Evolutionary conservation across 148 eudicot species (phyloP).

Genomic region (Persicaria maculosa): DNA sequence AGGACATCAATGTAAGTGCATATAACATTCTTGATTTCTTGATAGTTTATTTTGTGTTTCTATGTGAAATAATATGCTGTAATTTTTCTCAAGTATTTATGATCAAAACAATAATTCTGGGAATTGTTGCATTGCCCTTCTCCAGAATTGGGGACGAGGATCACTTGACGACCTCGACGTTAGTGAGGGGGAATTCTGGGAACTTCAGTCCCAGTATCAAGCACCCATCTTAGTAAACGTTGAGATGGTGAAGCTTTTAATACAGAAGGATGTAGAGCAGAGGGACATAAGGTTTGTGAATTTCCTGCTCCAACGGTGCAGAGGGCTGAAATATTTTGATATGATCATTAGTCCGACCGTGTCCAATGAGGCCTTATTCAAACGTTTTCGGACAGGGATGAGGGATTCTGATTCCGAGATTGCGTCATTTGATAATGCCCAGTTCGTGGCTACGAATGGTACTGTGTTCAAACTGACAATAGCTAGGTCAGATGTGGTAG

Average conservation of each 20-base stretch:
- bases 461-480: neutral
- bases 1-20: neutral
- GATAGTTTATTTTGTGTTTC: neutral
- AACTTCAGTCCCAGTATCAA: neutral
- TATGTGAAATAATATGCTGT: neutral
- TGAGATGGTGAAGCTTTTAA: neutral
- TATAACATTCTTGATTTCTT: neutral
- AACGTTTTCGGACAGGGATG: neutral
- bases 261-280: neutral
- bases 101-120: neutral
- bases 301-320: neutral
- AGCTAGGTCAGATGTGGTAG: neutral
- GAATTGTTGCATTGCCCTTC: neutral
- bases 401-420: neutral
- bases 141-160: neutral
- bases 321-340: neutral
- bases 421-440: neutral
- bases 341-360: neutral
- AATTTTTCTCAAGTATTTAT: neutral
- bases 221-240: neutral
- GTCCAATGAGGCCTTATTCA: neutral
- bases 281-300: neutral
- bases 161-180: neutral
- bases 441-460: neutral
- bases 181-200: neutral